Percentiles rank a stretch among this genome's conserved stretches.
phyloP scores from a whole-genome alignment of 2,329 filamentous ascomycete genomes.

The Akanthomyces muscarius region DNA sequence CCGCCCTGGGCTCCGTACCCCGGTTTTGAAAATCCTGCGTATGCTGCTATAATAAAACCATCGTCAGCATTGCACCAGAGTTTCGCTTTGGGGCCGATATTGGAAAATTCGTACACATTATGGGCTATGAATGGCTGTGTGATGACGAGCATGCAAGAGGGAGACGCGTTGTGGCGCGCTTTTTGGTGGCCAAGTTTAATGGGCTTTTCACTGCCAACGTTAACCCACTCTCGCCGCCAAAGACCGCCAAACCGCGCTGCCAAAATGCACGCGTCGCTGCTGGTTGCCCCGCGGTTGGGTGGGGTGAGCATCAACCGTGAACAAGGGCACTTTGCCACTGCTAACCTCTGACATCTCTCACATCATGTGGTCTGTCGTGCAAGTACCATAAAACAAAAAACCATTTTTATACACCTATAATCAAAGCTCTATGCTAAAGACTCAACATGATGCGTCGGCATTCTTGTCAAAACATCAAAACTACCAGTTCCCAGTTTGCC shows the following conservation, averaged over 20 bases:
- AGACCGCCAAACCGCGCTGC: too few relatives aligned
- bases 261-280: background rate
- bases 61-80: conserved; percentile 10
- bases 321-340: conserved; percentile 4
- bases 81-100: background rate
- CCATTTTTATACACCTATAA: background rate
- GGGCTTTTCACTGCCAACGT: conserved; percentile 15
- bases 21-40: conserved; percentile 44
- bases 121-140: conserved; percentile 21
- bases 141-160: conserved; percentile 19
- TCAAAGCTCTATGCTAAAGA: conserved; percentile 19
- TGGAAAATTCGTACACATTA: conserved; percentile 32
- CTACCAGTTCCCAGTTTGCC: conserved; percentile 83
- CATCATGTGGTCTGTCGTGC: background rate
- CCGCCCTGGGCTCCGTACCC: conserved; percentile 52
- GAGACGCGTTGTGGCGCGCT: conserved; percentile 33
- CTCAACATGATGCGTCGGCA: conserved; percentile 50
- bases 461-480: conserved; percentile 76
- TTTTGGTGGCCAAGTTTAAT: conserved; percentile 26
- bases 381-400: background rate
- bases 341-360: background rate
- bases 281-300: conserved; percentile 24
- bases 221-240: background rate
- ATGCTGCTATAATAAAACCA: conserved; percentile 38
- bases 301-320: conserved; percentile 11